Percentiles rank a stretch among this genome's conserved stretches.
These are phyloP conservation scores for Aureobasidium leucospermi DNA, from an alignment of 2,329 filamentous ascomycete genomes.

Conservation along the genomic window DNA sequence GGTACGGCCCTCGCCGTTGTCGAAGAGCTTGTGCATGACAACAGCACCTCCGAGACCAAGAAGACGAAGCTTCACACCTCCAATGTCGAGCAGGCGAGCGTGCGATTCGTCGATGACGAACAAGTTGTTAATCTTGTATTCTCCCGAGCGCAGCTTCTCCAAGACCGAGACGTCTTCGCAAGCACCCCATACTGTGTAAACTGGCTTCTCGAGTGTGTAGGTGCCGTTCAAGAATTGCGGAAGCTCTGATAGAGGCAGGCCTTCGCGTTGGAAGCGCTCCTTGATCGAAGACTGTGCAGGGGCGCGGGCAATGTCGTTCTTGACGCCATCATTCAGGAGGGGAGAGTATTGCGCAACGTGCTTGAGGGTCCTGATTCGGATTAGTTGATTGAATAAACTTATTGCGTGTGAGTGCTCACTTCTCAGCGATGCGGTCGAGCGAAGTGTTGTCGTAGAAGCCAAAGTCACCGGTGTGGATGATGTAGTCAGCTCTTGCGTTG, in stretches of 20 bases:
- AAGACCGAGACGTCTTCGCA: slow-evolving; percentile 96
- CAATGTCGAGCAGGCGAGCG: slow-evolving; percentile 88
- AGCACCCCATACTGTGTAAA: slow-evolving; percentile 98
- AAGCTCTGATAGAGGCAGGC: slow-evolving; percentile 88
- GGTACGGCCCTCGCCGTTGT: slow-evolving; percentile 94
- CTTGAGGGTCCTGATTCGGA: slow-evolving; percentile 69
- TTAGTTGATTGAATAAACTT: neutral
- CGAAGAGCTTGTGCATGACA: slow-evolving; percentile 99
- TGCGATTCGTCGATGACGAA: slow-evolving; percentile 98
- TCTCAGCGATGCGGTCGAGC: slow-evolving; percentile 93
- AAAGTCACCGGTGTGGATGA: slow-evolving; percentile 98
- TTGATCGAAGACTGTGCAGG: slow-evolving; percentile 68
- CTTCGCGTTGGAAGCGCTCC: slow-evolving; percentile 69
- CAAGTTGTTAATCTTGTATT: slow-evolving; percentile 96
- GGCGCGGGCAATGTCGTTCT: slow-evolving; percentile 58
- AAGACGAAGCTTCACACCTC: slow-evolving; percentile 89
- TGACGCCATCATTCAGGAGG: slow-evolving; percentile 70
- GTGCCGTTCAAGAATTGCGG: slow-evolving; percentile 80
- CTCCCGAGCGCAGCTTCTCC: slow-evolving; percentile 93
- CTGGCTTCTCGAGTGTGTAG: slow-evolving; percentile 86
- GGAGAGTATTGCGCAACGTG: slow-evolving; percentile 98
- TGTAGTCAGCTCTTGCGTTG: slow-evolving; percentile 90
- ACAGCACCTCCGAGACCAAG: slow-evolving; percentile 91
- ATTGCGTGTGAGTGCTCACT: slow-evolving; percentile 52
- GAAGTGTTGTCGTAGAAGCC: slow-evolving; percentile 98